These are phyloP conservation scores for Hygrocybe coccinea DNA, from an alignment of 768 basidiomycete species.

Conservation along the genomic window DNA sequence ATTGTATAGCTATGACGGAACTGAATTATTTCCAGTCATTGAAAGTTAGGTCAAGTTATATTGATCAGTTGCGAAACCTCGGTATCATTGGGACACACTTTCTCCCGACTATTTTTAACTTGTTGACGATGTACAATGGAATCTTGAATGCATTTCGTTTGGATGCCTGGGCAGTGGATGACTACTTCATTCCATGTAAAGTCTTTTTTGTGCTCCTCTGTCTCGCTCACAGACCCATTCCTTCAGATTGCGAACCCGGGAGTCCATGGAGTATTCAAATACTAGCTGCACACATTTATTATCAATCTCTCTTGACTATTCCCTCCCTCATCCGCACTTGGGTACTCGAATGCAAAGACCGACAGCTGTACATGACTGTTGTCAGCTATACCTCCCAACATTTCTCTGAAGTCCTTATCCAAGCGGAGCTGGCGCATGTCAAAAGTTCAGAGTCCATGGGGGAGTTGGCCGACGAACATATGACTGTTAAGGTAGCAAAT, in stretches of 20 bases:
- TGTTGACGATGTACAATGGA: conserved; percentile 65
- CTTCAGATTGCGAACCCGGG: conserved; percentile 54
- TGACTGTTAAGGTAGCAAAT: conserved; percentile 71
- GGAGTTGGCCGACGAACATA: conserved; percentile 68
- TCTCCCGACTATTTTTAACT: conserved; percentile 63
- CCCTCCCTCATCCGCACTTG: conserved; percentile 83
- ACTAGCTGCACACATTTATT: conserved; percentile 83
- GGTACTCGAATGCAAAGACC: conserved; percentile 85
- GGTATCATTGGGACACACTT: conserved; percentile 61
- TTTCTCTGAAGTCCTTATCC: conserved; percentile 88
- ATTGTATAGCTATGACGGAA: too few relatives aligned
- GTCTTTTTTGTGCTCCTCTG: conserved; percentile 3
- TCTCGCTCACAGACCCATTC: not conserved
- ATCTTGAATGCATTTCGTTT: conserved; percentile 69
- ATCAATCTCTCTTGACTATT: conserved; percentile 75
- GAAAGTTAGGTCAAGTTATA: conserved; percentile 78
- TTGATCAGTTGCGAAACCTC: conserved; percentile 74
- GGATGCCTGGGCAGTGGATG: conserved; percentile 81
- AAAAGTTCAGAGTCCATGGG: conserved; percentile 48
- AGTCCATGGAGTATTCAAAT: conserved; percentile 51
- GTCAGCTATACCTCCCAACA: conserved; percentile 73
- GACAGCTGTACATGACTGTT: conserved; percentile 74
- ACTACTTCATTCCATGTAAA: conserved; percentile 73
- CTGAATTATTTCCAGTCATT: conserved; percentile 54
- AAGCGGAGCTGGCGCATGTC: conserved; percentile 73